These are phyloP conservation scores for Viola pubescens DNA, from an alignment of 441 rosid species.

Conservation along the genomic window DNA sequence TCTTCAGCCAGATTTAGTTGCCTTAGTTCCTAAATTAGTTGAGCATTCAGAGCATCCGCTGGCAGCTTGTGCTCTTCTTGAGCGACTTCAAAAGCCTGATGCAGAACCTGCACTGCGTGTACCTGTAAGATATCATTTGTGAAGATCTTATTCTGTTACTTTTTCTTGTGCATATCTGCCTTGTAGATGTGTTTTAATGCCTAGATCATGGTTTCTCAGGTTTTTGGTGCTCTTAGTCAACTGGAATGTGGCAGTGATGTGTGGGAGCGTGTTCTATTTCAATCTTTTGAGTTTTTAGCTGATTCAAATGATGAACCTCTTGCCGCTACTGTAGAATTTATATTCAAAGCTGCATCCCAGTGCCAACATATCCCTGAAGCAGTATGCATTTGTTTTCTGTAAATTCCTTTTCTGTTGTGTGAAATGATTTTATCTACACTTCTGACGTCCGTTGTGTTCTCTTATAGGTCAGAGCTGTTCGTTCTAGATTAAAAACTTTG, in stretches of 20 bases:
- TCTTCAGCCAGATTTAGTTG: conserved; percentile 76
- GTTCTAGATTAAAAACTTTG: conserved; percentile 68
- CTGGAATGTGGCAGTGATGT: conserved; percentile 82
- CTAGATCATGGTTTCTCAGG: conserved; percentile 37
- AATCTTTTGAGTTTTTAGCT: conserved; percentile 62
- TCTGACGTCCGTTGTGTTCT: conserved; percentile 16
- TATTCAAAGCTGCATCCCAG: conserved; percentile 83
- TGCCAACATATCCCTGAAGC: conserved; percentile 94
- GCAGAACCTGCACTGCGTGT: conserved; percentile 73
- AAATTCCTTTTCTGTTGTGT: conserved; percentile 6
- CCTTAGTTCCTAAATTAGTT: conserved; percentile 92
- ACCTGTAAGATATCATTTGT: conserved; percentile 58
- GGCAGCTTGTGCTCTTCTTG: conserved; percentile 87
- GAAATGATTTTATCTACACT: conserved; percentile 7
- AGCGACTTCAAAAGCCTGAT: conserved; percentile 77
- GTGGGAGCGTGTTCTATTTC: conserved; percentile 71
- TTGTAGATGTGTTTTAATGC: conserved; percentile 1
- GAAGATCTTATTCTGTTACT: conserved; percentile 3
- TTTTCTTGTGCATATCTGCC: neutral
- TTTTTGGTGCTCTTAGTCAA: conserved; percentile 81
- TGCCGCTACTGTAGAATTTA: conserved; percentile 73
- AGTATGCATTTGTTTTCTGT: conserved; percentile 36
- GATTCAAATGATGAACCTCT: conserved; percentile 79
- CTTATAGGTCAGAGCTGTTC: conserved; percentile 80
- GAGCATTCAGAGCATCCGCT: conserved; percentile 92